Conservation (phyloP, 352 stramenopile species). For the Phytopythium mirpurense region DNA sequence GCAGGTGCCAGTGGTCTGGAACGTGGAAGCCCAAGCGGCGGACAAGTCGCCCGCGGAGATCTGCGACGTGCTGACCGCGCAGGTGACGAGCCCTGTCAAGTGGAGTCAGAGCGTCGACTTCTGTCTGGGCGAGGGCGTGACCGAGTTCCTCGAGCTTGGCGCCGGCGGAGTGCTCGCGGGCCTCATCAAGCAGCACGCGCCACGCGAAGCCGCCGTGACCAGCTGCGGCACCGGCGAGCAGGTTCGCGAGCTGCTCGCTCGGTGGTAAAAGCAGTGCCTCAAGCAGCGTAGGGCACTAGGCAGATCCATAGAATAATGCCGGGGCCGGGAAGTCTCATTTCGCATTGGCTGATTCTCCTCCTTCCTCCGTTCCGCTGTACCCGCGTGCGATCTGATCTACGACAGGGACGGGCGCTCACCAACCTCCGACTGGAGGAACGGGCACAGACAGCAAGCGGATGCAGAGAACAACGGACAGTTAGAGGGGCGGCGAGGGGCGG, state of each 20-base stretch:
- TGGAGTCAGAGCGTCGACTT: constrained; percentile 83
- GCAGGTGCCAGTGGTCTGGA: constrained; percentile 73
- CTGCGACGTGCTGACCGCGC: constrained; percentile 36
- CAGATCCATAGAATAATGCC: not conserved
- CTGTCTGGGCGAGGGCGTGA: constrained; percentile 39
- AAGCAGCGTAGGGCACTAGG: constrained; percentile 1
- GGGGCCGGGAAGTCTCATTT: not conserved
- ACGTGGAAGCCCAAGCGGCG: constrained; percentile 50
- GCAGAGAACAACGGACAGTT: too few species aligned
- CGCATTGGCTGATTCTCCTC: not conserved
- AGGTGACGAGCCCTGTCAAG: constrained; percentile 61
- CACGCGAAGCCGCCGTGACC: constrained; percentile 18
- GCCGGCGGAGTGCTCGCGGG: constrained; percentile 63
- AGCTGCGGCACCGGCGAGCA: constrained; percentile 59
- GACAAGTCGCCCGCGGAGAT: constrained; percentile 40
- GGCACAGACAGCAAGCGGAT: not conserved
- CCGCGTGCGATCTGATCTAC: constrained; percentile 20
- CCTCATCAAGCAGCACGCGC: constrained; percentile 70
- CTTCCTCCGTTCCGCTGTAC: constrained; percentile 7
- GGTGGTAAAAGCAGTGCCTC: not conserved
- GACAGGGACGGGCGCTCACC: constrained; percentile 56
- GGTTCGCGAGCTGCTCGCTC: constrained; percentile 36
- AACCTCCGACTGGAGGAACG: constrained; percentile 35
- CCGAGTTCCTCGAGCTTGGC: constrained; percentile 67
- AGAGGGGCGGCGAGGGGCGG: too few species aligned